phyloP scores from a whole-genome alignment of 257 asterid genomes.

The Osmanthus fragrans region DNA sequence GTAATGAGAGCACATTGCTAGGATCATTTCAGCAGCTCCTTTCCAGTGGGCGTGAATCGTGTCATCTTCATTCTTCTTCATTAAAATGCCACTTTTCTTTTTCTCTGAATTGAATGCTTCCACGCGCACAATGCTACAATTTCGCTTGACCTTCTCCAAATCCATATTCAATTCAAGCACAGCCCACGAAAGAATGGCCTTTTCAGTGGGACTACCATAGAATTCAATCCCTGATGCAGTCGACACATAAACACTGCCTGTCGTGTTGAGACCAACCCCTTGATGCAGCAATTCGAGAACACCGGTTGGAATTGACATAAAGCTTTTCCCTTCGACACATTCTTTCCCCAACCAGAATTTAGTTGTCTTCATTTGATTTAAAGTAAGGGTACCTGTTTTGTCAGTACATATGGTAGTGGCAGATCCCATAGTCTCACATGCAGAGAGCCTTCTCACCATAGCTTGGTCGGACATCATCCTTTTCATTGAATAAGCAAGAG shows the following conservation, averaged over 20 bases:
- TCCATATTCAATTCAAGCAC: slow-evolving; percentile 55
- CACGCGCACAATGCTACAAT: slow-evolving; percentile 39
- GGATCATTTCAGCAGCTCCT: slow-evolving; percentile 82
- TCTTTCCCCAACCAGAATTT: slow-evolving; percentile 43
- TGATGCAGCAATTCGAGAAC: slow-evolving; percentile 37
- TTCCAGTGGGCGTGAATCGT: slow-evolving; percentile 63
- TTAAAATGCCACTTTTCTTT: slow-evolving; percentile 66
- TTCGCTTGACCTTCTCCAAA: slow-evolving; percentile 44
- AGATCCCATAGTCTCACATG: slow-evolving; percentile 62
- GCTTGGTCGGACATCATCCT: slow-evolving; percentile 62
- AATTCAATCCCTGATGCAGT: slow-evolving; percentile 32
- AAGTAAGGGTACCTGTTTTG: slow-evolving; percentile 51
- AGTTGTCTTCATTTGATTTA: slow-evolving; percentile 48
- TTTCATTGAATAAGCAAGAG: slow-evolving; percentile 59
- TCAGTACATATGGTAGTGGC: slow-evolving; percentile 54
- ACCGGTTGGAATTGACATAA: slow-evolving; percentile 9
- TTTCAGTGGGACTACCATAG: slow-evolving; percentile 89
- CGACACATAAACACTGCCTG: slow-evolving; percentile 42
- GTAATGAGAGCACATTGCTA: slow-evolving; percentile 54
- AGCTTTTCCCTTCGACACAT: slow-evolving; percentile 1
- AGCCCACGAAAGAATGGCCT: slow-evolving; percentile 84
- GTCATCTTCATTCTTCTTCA: slow-evolving; percentile 37
- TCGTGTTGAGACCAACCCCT: slow-evolving; percentile 54
- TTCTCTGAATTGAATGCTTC: slow-evolving; percentile 80
- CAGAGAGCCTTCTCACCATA: slow-evolving; percentile 57